phyloP scores from a whole-genome alignment of 371 early-diverging fungal species.

The Thermomucor indicae-seudaticae region DNA sequence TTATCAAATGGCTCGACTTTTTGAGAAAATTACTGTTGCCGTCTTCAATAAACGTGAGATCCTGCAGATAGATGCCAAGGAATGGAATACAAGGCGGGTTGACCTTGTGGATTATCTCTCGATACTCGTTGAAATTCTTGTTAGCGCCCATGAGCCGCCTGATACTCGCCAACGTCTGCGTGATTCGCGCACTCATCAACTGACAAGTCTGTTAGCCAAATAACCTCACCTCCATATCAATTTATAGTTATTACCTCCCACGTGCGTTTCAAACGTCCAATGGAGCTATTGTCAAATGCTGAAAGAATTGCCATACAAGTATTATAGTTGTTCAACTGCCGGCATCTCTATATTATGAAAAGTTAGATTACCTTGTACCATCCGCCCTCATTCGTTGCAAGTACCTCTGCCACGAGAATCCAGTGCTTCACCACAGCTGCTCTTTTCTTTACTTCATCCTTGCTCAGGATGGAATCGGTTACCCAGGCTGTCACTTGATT shows the following conservation, averaged over 20 bases:
- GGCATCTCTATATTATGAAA: constrained; percentile 59
- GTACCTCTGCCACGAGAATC: constrained; percentile 80
- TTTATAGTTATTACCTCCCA: constrained; percentile 52
- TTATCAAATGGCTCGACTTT: constrained; percentile 66
- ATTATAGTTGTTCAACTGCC: constrained; percentile 85
- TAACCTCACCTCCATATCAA: neutral
- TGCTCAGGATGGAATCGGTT: constrained; percentile 74
- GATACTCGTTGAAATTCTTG: constrained; percentile 82
- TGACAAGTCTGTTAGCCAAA: neutral
- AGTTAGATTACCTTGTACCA: too few species aligned
- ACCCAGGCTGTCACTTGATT: constrained; percentile 89
- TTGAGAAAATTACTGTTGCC: constrained; percentile 81
- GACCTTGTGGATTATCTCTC: constrained; percentile 77
- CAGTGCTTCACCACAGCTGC: constrained; percentile 74
- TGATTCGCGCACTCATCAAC: constrained; percentile 34
- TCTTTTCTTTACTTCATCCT: constrained; percentile 77
- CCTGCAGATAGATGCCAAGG: constrained; percentile 83
- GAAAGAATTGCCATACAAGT: constrained; percentile 88
- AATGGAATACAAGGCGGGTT: constrained; percentile 95
- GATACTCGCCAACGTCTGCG: constrained; percentile 30
- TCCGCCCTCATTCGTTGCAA: too few species aligned
- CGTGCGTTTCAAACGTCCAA: constrained; percentile 85
- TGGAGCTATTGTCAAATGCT: constrained; percentile 82
- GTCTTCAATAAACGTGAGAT: constrained; percentile 90
- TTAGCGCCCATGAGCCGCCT: constrained; percentile 74